These are phyloP conservation scores for Cercospora sp. DNA, from an alignment of 2,329 filamentous ascomycete species.

Conservation along the genomic window DNA sequence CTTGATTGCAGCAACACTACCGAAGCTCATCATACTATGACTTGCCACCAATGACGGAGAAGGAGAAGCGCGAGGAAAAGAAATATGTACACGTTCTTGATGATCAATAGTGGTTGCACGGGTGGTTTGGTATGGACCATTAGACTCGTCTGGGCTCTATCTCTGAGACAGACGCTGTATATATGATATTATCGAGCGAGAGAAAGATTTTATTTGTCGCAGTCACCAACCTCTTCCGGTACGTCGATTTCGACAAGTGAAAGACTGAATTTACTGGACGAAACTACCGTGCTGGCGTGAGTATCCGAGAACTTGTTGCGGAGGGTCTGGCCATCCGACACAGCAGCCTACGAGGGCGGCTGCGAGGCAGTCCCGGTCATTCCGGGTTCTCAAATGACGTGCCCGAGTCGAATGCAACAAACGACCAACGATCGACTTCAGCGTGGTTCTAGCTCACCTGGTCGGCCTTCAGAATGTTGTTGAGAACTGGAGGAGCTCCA, in stretches of 20 bases:
- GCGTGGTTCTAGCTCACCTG: neutral
- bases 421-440: neutral
- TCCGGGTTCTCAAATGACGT: neutral
- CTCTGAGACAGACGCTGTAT: neutral
- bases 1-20: constrained; percentile 71
- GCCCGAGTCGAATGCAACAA: neutral
- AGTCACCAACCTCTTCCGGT: neutral
- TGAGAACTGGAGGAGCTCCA: neutral
- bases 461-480: neutral
- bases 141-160: neutral
- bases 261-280: neutral
- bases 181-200: constrained; percentile 5
- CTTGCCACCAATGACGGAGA: constrained; percentile 89
- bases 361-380: neutral
- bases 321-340: neutral
- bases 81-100: constrained; percentile 95
- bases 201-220: constrained; percentile 8
- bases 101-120: constrained; percentile 62
- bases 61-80: constrained; percentile 90
- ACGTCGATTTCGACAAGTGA: neutral
- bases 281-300: neutral
- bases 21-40: constrained; percentile 88
- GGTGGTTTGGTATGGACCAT: neutral
- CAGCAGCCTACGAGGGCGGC: neutral
- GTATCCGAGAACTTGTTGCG: neutral